Conservation (phyloP, 768 basidiomycete species). For the Kwoniella sp. region DNA sequence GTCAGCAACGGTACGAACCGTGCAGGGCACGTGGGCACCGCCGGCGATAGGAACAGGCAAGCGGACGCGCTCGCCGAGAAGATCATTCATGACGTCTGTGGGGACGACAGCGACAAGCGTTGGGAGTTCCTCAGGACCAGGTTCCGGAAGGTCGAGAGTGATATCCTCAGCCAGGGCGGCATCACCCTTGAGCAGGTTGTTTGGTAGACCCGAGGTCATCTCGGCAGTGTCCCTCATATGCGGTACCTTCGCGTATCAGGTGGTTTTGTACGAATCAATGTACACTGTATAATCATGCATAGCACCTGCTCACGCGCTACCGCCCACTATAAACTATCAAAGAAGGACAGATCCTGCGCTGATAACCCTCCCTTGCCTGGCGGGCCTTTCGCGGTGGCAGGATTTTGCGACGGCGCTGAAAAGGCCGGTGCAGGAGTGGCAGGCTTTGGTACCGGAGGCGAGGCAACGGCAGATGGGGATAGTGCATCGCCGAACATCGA, state of each 20-base stretch:
- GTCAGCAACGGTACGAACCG: neutral
- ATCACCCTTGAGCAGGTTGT: constrained; percentile 40
- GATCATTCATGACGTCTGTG: constrained; percentile 56
- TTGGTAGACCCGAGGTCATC: constrained; percentile 28
- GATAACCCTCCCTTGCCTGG: constrained; percentile 61
- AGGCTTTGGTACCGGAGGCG: neutral
- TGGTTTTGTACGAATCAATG: no score
- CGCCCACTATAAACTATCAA: constrained; percentile 69
- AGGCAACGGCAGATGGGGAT: neutral
- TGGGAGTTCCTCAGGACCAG: constrained; percentile 64
- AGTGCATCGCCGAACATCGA: constrained; percentile 5
- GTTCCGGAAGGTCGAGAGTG: constrained; percentile 81
- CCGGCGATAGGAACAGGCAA: constrained; percentile 4
- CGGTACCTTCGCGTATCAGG: no score
- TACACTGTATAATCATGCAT: no score
- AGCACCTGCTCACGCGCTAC: no score
- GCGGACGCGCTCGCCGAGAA: constrained; percentile 52
- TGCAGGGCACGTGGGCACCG: neutral
- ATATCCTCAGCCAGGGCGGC: constrained; percentile 53
- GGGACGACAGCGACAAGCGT: constrained; percentile 53
- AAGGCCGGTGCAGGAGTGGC: neutral
- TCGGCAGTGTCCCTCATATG: no score
- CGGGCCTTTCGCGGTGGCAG: neutral
- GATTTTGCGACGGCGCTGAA: neutral
- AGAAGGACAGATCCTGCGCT: constrained; percentile 81